phyloP scores from a whole-genome alignment of 805 yeast genomes.

The Maudiozyma turicensis region DNA sequence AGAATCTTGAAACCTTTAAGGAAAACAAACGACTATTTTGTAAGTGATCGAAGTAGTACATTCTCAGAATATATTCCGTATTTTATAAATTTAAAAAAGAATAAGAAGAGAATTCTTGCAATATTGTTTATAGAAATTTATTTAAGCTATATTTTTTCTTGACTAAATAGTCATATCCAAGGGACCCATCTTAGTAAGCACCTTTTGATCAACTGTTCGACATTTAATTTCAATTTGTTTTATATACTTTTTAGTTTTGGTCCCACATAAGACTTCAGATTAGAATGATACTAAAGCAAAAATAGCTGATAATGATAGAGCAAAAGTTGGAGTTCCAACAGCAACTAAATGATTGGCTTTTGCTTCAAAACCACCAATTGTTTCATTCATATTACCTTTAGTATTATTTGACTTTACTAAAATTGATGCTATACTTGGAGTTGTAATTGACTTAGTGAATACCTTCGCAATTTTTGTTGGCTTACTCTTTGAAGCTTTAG shows the following conservation, averaged over 20 bases:
- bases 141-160: no score
- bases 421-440: background rate
- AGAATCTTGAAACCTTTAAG: no score
- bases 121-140: no score
- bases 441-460: background rate
- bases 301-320: background rate
- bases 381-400: background rate
- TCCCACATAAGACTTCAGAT: background rate
- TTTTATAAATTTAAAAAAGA: no score
- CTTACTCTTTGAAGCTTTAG: background rate
- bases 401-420: background rate
- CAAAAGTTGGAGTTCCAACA: background rate
- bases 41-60: no score
- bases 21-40: no score
- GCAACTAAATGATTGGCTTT: slow-evolving; percentile 4
- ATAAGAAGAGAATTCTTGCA: no score
- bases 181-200: no score
- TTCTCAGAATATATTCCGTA: no score
- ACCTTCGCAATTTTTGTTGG: background rate
- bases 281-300: background rate
- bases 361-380: slow-evolving; percentile 2
- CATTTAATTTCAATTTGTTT: no score
- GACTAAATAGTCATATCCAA: no score
- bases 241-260: background rate
- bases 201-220: no score